Conservation (phyloP, 2,329 filamentous ascomycete species). For the Coleophoma eucalyptorum region DNA sequence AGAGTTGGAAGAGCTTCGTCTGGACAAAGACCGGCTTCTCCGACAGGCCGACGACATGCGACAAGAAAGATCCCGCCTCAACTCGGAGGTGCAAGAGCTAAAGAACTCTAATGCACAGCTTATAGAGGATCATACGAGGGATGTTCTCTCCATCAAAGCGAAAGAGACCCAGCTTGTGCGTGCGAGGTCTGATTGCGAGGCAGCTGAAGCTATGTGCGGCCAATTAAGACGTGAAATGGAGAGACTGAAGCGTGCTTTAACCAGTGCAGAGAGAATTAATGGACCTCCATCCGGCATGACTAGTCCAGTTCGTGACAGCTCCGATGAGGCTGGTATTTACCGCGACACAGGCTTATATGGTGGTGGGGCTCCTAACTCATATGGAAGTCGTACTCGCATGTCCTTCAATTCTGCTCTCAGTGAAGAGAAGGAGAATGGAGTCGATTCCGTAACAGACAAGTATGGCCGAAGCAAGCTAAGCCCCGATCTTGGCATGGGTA, state of each 20-base stretch:
- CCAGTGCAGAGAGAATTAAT: slow-evolving; percentile 52
- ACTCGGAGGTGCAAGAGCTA: slow-evolving; percentile 86
- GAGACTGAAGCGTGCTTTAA: slow-evolving; percentile 82
- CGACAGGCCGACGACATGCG: slow-evolving; percentile 77
- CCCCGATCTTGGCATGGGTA: slow-evolving; percentile 19
- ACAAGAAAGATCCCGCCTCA: slow-evolving; percentile 75
- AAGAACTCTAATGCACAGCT: slow-evolving; percentile 96
- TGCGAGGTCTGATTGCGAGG: slow-evolving; percentile 84
- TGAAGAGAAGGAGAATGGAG: slow-evolving; percentile 74
- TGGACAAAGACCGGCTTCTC: slow-evolving; percentile 74
- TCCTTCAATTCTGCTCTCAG: slow-evolving; percentile 64
- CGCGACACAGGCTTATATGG: slow-evolving; percentile 39
- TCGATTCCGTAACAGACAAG: slow-evolving; percentile 24
- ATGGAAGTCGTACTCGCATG: slow-evolving; percentile 29
- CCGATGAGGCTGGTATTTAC: slow-evolving; percentile 58
- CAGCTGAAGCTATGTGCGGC: slow-evolving; percentile 81
- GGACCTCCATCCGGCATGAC: slow-evolving; percentile 28
- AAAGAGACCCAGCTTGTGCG: slow-evolving; percentile 97
- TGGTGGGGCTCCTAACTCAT: slow-evolving; percentile 14
- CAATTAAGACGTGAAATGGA: slow-evolving; percentile 86
- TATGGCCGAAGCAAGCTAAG: slow-evolving; percentile 27
- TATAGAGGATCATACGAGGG: slow-evolving; percentile 94
- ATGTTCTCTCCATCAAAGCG: slow-evolving; percentile 94
- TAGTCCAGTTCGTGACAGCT: slow-evolving; percentile 40
- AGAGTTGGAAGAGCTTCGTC: slow-evolving; percentile 86